Conservation (phyloP, 129 eudicot genomes). For the Flaveria linearis region DNA sequence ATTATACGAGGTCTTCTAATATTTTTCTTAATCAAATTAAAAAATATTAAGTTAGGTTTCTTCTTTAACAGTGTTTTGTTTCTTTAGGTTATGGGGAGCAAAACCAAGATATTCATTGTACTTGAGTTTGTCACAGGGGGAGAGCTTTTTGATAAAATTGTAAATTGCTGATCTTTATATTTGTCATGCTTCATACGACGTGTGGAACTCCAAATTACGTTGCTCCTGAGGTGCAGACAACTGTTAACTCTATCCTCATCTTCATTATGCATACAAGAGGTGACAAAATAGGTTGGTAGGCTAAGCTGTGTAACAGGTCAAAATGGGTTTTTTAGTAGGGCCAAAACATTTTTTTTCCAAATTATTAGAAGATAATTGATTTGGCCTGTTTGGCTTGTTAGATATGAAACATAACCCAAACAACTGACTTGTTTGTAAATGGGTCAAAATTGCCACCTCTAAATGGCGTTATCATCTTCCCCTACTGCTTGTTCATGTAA, state of each 20-base stretch:
- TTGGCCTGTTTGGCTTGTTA: not conserved
- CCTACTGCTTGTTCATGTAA: not conserved
- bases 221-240: conserved; percentile 70
- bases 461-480: not conserved
- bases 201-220: conserved; percentile 93
- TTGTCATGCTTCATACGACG: conserved; percentile 78
- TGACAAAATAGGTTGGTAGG: too few species aligned
- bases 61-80: conserved; percentile 14
- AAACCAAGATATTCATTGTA: conserved; percentile 85
- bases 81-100: conserved; percentile 95
- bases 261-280: not conserved
- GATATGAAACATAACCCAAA: not conserved
- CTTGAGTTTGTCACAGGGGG: conserved; percentile 95
- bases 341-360: not conserved
- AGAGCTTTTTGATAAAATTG: conserved; percentile 98
- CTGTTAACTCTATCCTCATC: conserved; percentile 17
- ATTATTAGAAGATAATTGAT: not conserved
- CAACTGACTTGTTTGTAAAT: not conserved
- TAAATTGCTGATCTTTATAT: conserved; percentile 39
- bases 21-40: conserved; percentile 15
- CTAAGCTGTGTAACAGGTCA: not conserved
- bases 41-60: conserved; percentile 10
- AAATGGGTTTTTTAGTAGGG: not conserved
- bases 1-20: conserved; percentile 61
- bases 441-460: conserved; percentile 11